phyloP scores from a whole-genome alignment of 306 rosid species.

The Sicyos edulis region DNA sequence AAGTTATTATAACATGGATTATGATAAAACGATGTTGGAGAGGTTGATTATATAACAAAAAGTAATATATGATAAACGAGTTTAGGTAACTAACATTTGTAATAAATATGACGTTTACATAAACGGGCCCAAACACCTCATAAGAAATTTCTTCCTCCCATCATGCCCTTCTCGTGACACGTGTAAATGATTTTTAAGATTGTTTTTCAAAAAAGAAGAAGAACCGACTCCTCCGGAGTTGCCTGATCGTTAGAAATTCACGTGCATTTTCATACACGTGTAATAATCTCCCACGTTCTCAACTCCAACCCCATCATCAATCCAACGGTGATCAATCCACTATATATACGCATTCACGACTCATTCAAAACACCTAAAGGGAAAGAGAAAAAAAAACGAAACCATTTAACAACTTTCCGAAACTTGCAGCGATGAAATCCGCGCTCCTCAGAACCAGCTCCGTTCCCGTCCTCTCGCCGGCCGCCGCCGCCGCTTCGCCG shows the following conservation, averaged over 20 bases:
- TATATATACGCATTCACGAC: not conserved
- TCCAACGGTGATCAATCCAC: not conserved
- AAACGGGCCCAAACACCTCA: no score
- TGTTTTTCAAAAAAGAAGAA: not conserved
- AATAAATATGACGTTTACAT: no score
- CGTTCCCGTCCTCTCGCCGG: conserved; percentile 27
- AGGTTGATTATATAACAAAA: no score
- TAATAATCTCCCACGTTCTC: not conserved
- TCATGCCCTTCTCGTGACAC: conserved; percentile 40
- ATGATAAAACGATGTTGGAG: no score
- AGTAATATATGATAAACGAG: no score
- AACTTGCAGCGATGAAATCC: conserved; percentile 33
- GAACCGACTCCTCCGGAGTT: conserved; percentile 30
- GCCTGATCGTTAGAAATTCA: conserved; percentile 30
- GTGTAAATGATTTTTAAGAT: not conserved
- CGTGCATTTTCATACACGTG: conserved; percentile 41
- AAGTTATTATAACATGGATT: no score
- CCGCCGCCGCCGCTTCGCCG: conserved; percentile 28
- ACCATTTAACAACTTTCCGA: not conserved
- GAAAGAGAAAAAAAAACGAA: not conserved
- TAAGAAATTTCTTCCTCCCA: not conserved
- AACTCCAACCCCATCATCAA: not conserved
- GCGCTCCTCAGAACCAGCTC: conserved; percentile 61
- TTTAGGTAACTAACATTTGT: no score
- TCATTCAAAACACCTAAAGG: not conserved